Evolutionary conservation across 768 basidiomycete species (phyloP), one percentile per base, ranked within the genome.

Genomic region (Suillus tomentosus): DNA sequence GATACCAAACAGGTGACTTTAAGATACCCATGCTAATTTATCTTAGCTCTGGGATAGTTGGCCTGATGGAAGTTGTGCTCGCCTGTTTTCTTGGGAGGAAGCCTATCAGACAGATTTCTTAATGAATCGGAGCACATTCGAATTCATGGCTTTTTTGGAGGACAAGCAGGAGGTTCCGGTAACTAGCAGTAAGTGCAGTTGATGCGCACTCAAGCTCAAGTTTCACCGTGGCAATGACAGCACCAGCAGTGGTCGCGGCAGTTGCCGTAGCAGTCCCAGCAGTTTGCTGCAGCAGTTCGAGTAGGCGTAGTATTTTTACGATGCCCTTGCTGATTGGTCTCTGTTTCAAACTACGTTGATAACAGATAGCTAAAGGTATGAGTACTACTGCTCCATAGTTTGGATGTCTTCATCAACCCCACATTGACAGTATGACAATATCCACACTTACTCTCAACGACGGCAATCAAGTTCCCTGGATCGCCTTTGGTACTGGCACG

Each of bases 381-480:
- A 55, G n/a, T 55, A 55, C 54, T 22, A 13, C 53, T 37, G 3
- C 13, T 60, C 27, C 53, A n/a, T n/a, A n/a, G 6, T n/a, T n/a
- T n/a, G 19, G 27, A 14, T 60, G 13, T 43, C 31, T 27, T 61
- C 37, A 15, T 34, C 15, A 19, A 53, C 51, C 11, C 34, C 31
- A 37, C 34, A 40, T 17, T 22, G 9, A 57, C 22, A 39, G 4
- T 24, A 76, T 76, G 74, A 64, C 74, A 9, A 60, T 65, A 27
- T 68, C 66, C 27, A 66, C 67, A 15, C 65, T 78, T 58, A 66
- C 72, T 10, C 74, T 81, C 34, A 79, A 79, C 68, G 77, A 80
- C 68, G 75, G 77, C 56, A 71, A 66, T 59, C 68, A 65, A 27
- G 77, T 79, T 50, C 80, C 80, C 9, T 71, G 72, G 72, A 69